Percentiles rank a stretch among this genome's conserved stretches.
phyloP scores from a whole-genome alignment of 345 rosid genomes.

The Brassica cretica region DNA sequence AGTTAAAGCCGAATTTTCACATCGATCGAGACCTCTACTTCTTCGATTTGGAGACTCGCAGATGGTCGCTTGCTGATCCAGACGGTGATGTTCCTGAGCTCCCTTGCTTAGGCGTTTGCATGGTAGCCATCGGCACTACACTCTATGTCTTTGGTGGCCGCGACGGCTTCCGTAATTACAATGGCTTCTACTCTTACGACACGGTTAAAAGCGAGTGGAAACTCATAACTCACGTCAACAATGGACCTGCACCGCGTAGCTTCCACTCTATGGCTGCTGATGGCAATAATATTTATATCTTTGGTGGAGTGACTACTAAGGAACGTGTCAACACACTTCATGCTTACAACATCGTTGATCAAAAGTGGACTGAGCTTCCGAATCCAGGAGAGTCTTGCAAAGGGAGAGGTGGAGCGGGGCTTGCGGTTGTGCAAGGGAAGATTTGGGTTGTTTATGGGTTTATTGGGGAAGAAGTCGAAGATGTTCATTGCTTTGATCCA shows the following conservation, averaged over 20 bases:
- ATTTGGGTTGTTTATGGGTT: background rate
- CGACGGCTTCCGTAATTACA: constrained; percentile 5
- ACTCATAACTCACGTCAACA: constrained; percentile 10
- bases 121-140: constrained; percentile 31
- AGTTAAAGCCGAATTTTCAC: constrained; percentile 19
- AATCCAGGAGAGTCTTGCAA: background rate
- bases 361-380: constrained; percentile 4
- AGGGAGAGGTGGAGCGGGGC: background rate
- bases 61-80: constrained; percentile 28
- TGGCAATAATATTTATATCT: constrained; percentile 11
- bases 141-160: constrained; percentile 31
- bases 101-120: constrained; percentile 31
- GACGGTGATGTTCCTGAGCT: constrained; percentile 26
- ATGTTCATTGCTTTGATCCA: background rate
- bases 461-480: background rate
- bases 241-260: constrained; percentile 35
- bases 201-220: constrained; percentile 33
- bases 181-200: constrained; percentile 32
- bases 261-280: constrained; percentile 27
- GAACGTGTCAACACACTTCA: background rate
- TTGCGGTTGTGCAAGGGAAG: background rate
- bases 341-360: background rate
- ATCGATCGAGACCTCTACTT: constrained; percentile 28
- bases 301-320: constrained; percentile 1
- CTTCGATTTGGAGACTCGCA: constrained; percentile 30